phyloP scores from a whole-genome alignment of 257 asterid species.

The Hygrophila difformis region DNA sequence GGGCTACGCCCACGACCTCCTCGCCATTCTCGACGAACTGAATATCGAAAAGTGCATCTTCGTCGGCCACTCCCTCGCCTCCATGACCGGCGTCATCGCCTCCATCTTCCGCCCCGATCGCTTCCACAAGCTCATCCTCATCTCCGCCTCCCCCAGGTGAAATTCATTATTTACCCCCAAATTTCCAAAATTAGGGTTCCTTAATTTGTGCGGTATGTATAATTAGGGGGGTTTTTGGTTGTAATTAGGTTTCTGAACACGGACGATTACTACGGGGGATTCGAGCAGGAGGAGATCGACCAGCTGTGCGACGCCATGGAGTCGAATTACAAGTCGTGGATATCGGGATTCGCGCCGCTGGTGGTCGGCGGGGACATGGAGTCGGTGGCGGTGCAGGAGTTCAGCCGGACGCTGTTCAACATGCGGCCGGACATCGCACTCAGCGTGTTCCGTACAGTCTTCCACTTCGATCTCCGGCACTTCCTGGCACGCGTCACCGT shows the following conservation, averaged over 20 bases:
- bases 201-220: too few relatives aligned
- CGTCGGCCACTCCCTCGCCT: constrained; percentile 62
- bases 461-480: constrained; percentile 38
- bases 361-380: constrained; percentile 74
- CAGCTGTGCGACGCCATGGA: constrained; percentile 35
- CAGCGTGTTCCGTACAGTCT: constrained; percentile 46
- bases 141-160: constrained; percentile 80
- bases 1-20: constrained; percentile 37
- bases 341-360: constrained; percentile 62
- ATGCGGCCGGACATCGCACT: constrained; percentile 76
- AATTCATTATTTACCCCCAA: too few relatives aligned
- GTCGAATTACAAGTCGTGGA: constrained; percentile 63
- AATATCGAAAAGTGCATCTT: constrained; percentile 17
- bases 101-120: constrained; percentile 62
- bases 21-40: constrained; percentile 38
- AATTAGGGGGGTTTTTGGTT: not conserved
- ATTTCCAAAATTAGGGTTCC: too few relatives aligned
- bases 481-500: constrained; percentile 40
- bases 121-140: constrained; percentile 48
- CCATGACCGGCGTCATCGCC: constrained; percentile 58
- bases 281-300: constrained; percentile 29
- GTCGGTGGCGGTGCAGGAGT: constrained; percentile 63
- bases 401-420: constrained; percentile 64
- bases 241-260: constrained; percentile 39
- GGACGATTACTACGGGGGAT: constrained; percentile 36